Conservation (phyloP, 768 basidiomycete genomes). For the Trametes meyenii region DNA sequence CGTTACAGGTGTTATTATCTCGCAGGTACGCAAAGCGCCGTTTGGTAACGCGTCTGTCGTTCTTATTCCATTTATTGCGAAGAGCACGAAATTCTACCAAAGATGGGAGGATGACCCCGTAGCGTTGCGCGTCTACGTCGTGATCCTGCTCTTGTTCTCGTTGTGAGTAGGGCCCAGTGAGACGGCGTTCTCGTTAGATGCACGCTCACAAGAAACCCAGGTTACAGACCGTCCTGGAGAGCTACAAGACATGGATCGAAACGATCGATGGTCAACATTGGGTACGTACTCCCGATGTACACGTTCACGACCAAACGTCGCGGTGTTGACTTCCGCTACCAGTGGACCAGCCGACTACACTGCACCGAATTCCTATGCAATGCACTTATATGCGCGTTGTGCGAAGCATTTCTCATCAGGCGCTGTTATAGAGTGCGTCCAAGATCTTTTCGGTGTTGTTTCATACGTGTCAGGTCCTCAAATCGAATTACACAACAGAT, state of each 20-base stretch:
- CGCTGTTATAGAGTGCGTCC: conserved; percentile 53
- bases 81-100: conserved; percentile 29
- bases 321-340: neutral
- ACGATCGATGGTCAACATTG: conserved; percentile 26
- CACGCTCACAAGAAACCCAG: conserved; percentile 11
- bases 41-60: neutral
- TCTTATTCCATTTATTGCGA: neutral
- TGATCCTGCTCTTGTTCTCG: conserved; percentile 42
- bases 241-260: conserved; percentile 35
- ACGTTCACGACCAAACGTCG: neutral
- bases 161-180: conserved; percentile 36
- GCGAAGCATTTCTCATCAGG: conserved; percentile 51
- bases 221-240: conserved; percentile 29
- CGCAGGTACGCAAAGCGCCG: conserved; percentile 19
- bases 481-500: conserved; percentile 35
- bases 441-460: neutral
- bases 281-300: conserved; percentile 14
- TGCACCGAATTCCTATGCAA: conserved; percentile 53
- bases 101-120: conserved; percentile 43
- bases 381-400: conserved; percentile 48
- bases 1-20: conserved; percentile 28
- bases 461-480: neutral
- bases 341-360: conserved; percentile 42
- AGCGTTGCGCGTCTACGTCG: conserved; percentile 45
- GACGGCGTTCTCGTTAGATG: neutral